Base-by-base conservation (phyloP, 2,329 filamentous ascomycete genomes). In the Aspergillus clavatus region DNA sequence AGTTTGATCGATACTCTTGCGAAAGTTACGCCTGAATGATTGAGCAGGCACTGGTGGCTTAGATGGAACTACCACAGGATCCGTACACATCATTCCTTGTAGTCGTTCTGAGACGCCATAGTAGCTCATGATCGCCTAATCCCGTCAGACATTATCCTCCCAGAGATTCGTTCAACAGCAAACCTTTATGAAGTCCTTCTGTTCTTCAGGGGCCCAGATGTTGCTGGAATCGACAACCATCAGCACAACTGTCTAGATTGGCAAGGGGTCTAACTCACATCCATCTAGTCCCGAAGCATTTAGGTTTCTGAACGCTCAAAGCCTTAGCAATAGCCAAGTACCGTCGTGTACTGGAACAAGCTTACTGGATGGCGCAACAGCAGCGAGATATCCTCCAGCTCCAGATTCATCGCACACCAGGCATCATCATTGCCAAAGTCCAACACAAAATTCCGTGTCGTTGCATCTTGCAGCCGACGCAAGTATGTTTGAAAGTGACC, bases 71-170 rank as follows among this genome's bases (percentile, higher is more conserved):
- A 56, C 56, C 23, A 71, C 54, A 1, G 79, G 83, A 27, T 77
- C 73, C 27, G 79, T 79, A 47, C 72, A 73, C 72, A 87, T 83
- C 58, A 88, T 71, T 5, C 77, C 79, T 14, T 78, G 72, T 11
- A 89, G 69, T 41, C 86, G 75, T 22, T 79, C 78, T 0, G 86
- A 87, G 54, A 89, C 84, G 37, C 79, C 78, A 60, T 88, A 89
- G 40, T 78, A 72, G 27, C 71, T 68, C 12, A 79, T 82, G 19
- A 89, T 73, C 3, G 65, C 54, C 54, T 72, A 12, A 7, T 4
- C 1, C 33, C 16, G 40, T 57, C 29, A 55, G 44, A 23, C 14
- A 18, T 10, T 35, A 11, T 35, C 11, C 31, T 3, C 16, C 19
- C 11, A 18, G 18, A 35, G 18, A 8, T 7, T 18, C 10, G 10